Evolutionary conservation across 1,139 yeast genomes (phyloP).

Genomic region (Magnusiomyces sp.): DNA sequence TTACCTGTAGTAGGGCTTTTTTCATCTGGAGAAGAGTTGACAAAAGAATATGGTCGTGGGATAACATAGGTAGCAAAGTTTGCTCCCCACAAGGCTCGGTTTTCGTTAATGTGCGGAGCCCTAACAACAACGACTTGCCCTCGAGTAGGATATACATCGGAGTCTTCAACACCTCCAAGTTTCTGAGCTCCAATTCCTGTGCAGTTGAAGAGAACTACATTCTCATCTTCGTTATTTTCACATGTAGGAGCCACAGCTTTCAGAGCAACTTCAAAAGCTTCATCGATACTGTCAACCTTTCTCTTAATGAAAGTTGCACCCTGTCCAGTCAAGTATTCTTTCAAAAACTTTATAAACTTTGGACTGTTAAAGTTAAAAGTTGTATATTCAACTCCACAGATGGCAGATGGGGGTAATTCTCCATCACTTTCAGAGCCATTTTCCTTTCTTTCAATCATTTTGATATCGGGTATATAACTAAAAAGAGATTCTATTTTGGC

Average conservation of each 20-base stretch:
- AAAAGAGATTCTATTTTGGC: constrained; percentile 40
- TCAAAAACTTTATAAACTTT: constrained; percentile 39
- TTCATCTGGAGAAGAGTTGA: not conserved
- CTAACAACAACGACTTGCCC: constrained; percentile 56
- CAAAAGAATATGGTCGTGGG: constrained; percentile 48
- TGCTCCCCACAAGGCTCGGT: constrained; percentile 14
- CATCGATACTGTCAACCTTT: constrained; percentile 41
- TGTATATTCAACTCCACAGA: constrained; percentile 42
- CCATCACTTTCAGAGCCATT: no score
- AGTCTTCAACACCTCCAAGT: constrained; percentile 48
- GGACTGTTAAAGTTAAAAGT: constrained; percentile 64
- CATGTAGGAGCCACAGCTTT: constrained; percentile 16
- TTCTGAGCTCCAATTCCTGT: constrained; percentile 51
- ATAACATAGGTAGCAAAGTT: constrained; percentile 43
- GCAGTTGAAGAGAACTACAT: constrained; percentile 47
- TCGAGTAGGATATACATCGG: constrained; percentile 46
- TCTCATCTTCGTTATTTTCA: no score
- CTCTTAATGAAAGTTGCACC: constrained; percentile 42
- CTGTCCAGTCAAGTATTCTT: constrained; percentile 31
- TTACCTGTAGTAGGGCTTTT: not conserved
- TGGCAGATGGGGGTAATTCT: not conserved
- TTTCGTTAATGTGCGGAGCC: constrained; percentile 31
- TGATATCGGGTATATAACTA: constrained; percentile 40
- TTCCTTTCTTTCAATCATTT: constrained; percentile 34
- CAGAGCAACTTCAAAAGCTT: constrained; percentile 34